Evolutionary conservation across 495 filamentous ascomycete genomes (phyloP), one percentile per base, ranked within the genome.

Genomic region (Penicillium simplicissimum): DNA sequence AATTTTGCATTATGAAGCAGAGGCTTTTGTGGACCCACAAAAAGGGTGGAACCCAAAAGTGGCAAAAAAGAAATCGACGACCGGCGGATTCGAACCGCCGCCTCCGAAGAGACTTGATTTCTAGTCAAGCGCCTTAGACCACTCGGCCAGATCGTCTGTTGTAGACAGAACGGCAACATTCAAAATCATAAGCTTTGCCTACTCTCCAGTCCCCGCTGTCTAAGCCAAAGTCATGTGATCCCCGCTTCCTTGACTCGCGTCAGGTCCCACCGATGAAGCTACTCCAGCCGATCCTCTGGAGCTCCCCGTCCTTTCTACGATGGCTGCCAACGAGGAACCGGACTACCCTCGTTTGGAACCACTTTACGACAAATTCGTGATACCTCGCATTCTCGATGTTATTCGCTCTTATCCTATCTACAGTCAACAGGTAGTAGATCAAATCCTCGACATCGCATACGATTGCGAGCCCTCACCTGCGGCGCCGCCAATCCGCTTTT

Each of bases 51-150:
- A 8, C 10, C 38, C 1, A 19, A 43, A 43, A 15, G 1, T 15
- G 14, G 38, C 14, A 43, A 14, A 43, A 43, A 43, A 48, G 43
- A 48, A 21, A 48, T 9, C 43, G 43, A 48, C 43, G 23, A 17
- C 43, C 17, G 43, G 43, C 43, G 43, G 43, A 48, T 48, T 48
- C 23, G 43, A 48, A 48, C 43, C 43, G 51, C 51, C 51, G 51
- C 51, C 51, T 36, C 31, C 51, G 51, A 53, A 53, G 31, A 36
- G 51, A 53, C 51, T 53, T 53, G 33, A 53, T 53, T 52, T 52
- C 48, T 52, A 52, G 48, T 52, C 48, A 52, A 52, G 48, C 48
- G 48, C 48, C 48, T 52, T 52, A 52, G 48, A 52, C 48, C 48
- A 52, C 48, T 52, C 48, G 48, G 48, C 48, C 48, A 52, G 21